These are phyloP conservation scores for Colletotrichum magnum DNA, from an alignment of 2,329 filamentous ascomycete species.

Conservation along the genomic window DNA sequence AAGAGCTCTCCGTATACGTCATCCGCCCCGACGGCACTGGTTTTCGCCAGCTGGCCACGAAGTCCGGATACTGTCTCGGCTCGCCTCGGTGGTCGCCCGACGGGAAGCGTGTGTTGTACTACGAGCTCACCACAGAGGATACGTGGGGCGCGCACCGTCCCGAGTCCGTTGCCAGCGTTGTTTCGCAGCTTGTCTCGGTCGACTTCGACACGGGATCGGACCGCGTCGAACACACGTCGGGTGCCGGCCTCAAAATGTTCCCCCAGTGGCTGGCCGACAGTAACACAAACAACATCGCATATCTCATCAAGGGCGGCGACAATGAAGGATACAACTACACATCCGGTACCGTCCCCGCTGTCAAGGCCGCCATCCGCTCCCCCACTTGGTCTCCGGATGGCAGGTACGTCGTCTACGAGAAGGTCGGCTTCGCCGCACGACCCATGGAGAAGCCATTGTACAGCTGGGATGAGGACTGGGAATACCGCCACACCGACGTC, in stretches of 20 bases:
- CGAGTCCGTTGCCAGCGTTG: slow-evolving; percentile 24
- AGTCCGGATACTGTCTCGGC: slow-evolving; percentile 27
- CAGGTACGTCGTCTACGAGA: slow-evolving; percentile 31
- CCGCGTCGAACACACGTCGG: slow-evolving; percentile 27
- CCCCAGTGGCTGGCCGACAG: slow-evolving; percentile 13
- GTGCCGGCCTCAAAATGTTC: slow-evolving; percentile 28
- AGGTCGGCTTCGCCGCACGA: slow-evolving; percentile 29
- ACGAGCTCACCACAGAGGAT: slow-evolving; percentile 29
- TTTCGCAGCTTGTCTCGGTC: slow-evolving; percentile 30
- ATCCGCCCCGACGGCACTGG: slow-evolving; percentile 31
- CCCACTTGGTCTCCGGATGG: slow-evolving; percentile 35
- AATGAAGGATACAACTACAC: slow-evolving; percentile 32
- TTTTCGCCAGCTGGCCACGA: slow-evolving; percentile 15
- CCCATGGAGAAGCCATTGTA: slow-evolving; percentile 31
- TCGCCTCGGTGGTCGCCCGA: slow-evolving; percentile 28
- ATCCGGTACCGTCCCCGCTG: slow-evolving; percentile 8
- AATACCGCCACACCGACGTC: slow-evolving; percentile 33
- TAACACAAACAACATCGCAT: slow-evolving; percentile 12
- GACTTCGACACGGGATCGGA: slow-evolving; percentile 28
- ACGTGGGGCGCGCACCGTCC: slow-evolving; percentile 33
- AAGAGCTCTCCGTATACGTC: slow-evolving; percentile 28
- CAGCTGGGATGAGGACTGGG: slow-evolving; percentile 35
- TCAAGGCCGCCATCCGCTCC: slow-evolving; percentile 24
- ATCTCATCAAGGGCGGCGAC: slow-evolving; percentile 29
- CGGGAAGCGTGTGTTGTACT: slow-evolving; percentile 25